These are phyloP conservation scores for Rosa rugosa DNA, from an alignment of 306 rosid species.

Conservation along the genomic window DNA sequence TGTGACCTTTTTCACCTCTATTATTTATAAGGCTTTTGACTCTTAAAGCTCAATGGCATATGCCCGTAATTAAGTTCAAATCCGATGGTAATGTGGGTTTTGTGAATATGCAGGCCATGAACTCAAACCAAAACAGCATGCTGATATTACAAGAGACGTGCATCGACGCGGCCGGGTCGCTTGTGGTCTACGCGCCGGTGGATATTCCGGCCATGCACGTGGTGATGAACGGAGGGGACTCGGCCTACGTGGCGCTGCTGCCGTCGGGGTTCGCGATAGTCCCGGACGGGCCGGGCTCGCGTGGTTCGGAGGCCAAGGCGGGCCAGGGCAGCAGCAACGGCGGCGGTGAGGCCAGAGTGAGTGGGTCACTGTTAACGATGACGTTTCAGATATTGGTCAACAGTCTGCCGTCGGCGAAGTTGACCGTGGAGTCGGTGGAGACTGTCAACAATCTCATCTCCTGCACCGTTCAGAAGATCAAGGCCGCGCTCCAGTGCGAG, in stretches of 20 bases:
- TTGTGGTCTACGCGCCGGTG: constrained; percentile 97
- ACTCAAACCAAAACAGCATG: constrained; percentile 92
- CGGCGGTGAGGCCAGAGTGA: constrained; percentile 33
- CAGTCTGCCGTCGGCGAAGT: constrained; percentile 86
- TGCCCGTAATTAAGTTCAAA: neutral
- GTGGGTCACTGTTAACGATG: constrained; percentile 88
- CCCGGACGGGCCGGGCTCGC: constrained; percentile 75
- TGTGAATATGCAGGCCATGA: constrained; percentile 52
- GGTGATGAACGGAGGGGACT: constrained; percentile 96
- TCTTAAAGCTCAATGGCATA: constrained; percentile 27
- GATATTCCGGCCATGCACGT: constrained; percentile 98
- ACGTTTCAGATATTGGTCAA: constrained; percentile 95
- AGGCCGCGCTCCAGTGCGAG: constrained; percentile 78
- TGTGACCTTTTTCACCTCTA: constrained; percentile 22
- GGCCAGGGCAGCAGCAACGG: constrained; percentile 14
- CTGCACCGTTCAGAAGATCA: constrained; percentile 92
- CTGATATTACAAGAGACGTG: constrained; percentile 87
- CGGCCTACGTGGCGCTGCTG: constrained; percentile 84
- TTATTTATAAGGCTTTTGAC: constrained; percentile 44
- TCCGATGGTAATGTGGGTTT: neutral
- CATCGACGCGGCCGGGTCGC: constrained; percentile 84
- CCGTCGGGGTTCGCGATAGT: constrained; percentile 88
- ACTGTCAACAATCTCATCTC: constrained; percentile 91
- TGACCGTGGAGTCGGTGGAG: constrained; percentile 93
- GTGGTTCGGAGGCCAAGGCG: constrained; percentile 20